Base-by-base conservation (phyloP, 441 rosid species). In the Arabidopsis lyrata region DNA sequence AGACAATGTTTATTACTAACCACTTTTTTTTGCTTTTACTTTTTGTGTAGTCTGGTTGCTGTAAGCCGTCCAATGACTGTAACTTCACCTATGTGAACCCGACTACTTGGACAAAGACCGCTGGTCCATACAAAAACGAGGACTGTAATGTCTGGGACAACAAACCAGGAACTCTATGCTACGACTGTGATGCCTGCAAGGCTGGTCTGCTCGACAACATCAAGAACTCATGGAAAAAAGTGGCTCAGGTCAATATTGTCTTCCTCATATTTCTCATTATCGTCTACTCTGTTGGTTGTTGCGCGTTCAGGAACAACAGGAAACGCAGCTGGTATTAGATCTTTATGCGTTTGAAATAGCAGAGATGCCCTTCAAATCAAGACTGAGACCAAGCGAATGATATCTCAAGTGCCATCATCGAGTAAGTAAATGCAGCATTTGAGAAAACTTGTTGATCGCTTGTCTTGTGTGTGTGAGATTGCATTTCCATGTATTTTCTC, bases 281-380 rank as follows among this genome's bases (percentile, higher is more conserved):
- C 22, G 86, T 91, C 18, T 88, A 91, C 81, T 85, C 95, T 0
- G 74, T 93, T 4, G 96, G 98, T 10, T 93, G 98, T 83, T 93
- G 96, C 60, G 97, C 98, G 0, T 90, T 93, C 83, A 86, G 96
- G 87, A 90, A 91, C 88, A 90, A 73, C 80, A 76, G 94, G 81
- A 82, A 86, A 75, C 88, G 87, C 68, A 84, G 83, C 16, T 71
- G 14, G 14, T 64, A 50, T 16, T 49, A 70, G 72, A 56, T 27
- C n/a, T 8, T 60, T 38, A 52, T 39, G 41, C 5, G 5, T 29
- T 29, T 45, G 12, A 36, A 2, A 10, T 22, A 35, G 27, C 18
- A 32, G 27, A 34, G 18, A 34, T 20, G 38, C 29, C 14, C 8
- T 56, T 9, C 39, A 35, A 48, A 39, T 48, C 38, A 58, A 65